Evolutionary conservation across 768 basidiomycete genomes (phyloP).

Genomic region (Termitomyces sp.): DNA sequence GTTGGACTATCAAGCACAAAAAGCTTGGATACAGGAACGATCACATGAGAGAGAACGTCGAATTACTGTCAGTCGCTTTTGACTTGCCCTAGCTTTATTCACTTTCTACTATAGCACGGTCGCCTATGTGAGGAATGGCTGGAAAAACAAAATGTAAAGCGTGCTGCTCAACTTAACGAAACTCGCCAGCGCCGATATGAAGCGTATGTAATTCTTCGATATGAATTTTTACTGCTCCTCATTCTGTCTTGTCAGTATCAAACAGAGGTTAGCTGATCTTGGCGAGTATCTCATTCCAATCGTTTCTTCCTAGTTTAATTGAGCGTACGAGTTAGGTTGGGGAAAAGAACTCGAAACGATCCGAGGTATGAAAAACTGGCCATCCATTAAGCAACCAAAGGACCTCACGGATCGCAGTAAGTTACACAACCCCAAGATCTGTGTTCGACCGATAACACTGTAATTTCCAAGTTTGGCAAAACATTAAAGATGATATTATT

Average conservation of each 20-base stretch:
- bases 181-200: neutral
- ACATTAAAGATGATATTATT: conserved; percentile 1
- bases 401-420: neutral
- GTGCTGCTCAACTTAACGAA: neutral
- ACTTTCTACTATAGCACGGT: neutral
- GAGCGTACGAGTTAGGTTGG: neutral
- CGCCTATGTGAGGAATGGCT: neutral
- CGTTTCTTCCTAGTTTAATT: neutral
- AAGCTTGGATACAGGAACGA: neutral
- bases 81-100: neutral
- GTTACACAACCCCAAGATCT: neutral
- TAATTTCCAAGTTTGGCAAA: conserved; percentile 1
- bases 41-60: neutral
- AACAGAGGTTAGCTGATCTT: neutral
- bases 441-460: neutral
- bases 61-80: neutral
- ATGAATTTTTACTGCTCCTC: neutral
- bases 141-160: neutral
- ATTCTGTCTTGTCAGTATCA: neutral
- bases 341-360: neutral
- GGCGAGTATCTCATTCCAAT: neutral
- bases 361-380: neutral
- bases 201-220: neutral
- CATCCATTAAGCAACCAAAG: neutral
- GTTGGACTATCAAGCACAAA: neutral